Conservation (phyloP, 257 asterid species). For the Nicotiana undulata region DNA sequence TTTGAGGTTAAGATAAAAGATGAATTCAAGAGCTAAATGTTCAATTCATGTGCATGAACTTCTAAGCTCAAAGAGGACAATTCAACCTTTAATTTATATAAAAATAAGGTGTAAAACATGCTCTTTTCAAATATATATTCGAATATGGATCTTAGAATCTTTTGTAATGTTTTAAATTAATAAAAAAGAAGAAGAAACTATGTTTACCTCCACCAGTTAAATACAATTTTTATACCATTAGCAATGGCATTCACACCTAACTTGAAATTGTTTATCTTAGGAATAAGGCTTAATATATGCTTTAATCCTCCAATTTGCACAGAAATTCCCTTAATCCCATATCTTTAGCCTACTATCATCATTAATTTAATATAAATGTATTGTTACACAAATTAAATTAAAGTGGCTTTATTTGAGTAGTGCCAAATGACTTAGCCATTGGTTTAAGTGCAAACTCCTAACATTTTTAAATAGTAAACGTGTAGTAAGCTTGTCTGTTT, state of each 20-base stretch:
- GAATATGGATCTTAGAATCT: background rate
- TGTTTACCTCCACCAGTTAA: background rate
- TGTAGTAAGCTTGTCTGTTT: too few relatives aligned
- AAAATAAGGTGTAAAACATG: background rate
- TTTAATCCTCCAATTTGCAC: background rate
- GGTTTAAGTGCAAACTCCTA: background rate
- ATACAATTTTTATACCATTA: background rate
- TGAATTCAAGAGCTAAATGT: background rate
- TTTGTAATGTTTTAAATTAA: background rate
- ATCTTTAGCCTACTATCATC: background rate
- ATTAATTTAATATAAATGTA: background rate
- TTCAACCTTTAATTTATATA: background rate
- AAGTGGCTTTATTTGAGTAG: background rate
- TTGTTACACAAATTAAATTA: background rate
- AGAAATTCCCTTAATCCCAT: background rate
- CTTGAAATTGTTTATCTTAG: background rate
- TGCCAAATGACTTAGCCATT: background rate
- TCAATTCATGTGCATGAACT: background rate
- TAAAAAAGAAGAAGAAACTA: background rate
- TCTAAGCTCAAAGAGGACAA: background rate
- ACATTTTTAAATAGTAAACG: background rate
- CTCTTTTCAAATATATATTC: background rate
- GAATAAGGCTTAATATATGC: background rate
- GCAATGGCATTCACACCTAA: background rate
- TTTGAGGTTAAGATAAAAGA: background rate